A percentile compares a stretch with the other conserved stretches of the same genome.
Conservation (phyloP, 108 stramenopile genomes). For the Cylindrotheca fusiformis region DNA sequence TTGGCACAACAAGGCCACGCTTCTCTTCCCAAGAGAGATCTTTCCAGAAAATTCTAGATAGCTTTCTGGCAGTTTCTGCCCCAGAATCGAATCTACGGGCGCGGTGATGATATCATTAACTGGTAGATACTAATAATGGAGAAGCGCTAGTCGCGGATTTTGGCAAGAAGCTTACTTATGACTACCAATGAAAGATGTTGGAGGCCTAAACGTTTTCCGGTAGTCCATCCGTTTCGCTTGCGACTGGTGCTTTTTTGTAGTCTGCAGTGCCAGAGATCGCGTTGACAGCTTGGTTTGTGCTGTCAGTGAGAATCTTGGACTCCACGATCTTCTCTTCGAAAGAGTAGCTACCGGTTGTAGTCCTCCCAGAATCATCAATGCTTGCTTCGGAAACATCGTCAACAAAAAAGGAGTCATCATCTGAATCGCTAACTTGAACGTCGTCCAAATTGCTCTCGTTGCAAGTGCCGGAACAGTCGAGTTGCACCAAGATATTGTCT, state of each 20-base stretch:
- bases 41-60: conserved; percentile 43
- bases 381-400: neutral
- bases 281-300: too few species aligned
- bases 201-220: too few species aligned
- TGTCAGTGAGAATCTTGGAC: too few species aligned
- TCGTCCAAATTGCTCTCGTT: neutral
- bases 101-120: neutral
- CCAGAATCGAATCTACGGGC: conserved; percentile 45
- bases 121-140: neutral
- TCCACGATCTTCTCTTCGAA: too few species aligned
- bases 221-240: too few species aligned
- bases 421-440: neutral
- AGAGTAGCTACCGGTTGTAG: too few species aligned
- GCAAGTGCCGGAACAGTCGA: neutral
- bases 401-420: neutral
- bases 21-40: conserved; percentile 47
- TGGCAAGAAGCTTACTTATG: too few species aligned
- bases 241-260: too few species aligned
- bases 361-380: neutral
- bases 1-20: conserved; percentile 55
- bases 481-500: too few species aligned
- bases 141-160: too few species aligned
- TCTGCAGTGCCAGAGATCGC: too few species aligned
- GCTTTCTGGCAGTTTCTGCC: conserved; percentile 52
- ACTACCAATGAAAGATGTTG: too few species aligned